Conservation (phyloP, 495 filamentous ascomycete genomes). For the Hypoxylon lienhwacheense region DNA sequence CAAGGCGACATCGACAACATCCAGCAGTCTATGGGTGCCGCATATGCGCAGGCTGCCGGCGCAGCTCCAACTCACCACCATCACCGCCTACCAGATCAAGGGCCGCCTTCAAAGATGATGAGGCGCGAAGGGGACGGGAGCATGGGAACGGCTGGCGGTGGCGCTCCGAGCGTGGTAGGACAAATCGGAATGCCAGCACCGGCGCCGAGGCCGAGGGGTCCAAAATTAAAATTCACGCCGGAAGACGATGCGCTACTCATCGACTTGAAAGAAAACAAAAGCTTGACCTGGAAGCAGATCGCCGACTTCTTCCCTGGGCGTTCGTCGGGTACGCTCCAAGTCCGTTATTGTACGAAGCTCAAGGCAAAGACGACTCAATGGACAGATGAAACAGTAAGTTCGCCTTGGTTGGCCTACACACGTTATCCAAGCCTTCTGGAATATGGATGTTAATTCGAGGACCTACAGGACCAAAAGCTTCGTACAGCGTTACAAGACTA, state of each 20-base stretch:
- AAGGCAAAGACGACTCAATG: constrained; percentile 90
- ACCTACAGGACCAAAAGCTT: constrained; percentile 71
- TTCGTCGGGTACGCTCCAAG: constrained; percentile 84
- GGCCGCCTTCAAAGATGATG: constrained; percentile 59
- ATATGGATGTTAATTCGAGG: constrained; percentile 22
- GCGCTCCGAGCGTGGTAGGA: constrained; percentile 73
- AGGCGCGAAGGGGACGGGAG: constrained; percentile 53
- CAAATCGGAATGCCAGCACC: constrained; percentile 81
- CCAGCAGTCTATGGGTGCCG: constrained; percentile 51
- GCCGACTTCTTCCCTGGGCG: constrained; percentile 90
- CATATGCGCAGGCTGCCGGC: constrained; percentile 45
- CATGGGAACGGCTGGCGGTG: constrained; percentile 44
- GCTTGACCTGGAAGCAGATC: constrained; percentile 94
- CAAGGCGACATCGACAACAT: constrained; percentile 52
- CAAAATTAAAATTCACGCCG: constrained; percentile 86
- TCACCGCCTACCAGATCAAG: constrained; percentile 69
- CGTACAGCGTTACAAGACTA: constrained; percentile 81
- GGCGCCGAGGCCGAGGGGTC: constrained; percentile 72
- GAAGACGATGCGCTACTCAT: constrained; percentile 84
- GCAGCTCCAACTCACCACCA: constrained; percentile 65
- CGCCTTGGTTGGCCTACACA: constrained; percentile 14
- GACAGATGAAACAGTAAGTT: constrained; percentile 85
- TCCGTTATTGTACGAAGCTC: constrained; percentile 90
- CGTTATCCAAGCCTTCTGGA: constrained; percentile 4
- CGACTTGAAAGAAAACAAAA: constrained; percentile 88